phyloP scores from a whole-genome alignment of 805 yeast species.

The Hyphopichia homilentoma region DNA sequence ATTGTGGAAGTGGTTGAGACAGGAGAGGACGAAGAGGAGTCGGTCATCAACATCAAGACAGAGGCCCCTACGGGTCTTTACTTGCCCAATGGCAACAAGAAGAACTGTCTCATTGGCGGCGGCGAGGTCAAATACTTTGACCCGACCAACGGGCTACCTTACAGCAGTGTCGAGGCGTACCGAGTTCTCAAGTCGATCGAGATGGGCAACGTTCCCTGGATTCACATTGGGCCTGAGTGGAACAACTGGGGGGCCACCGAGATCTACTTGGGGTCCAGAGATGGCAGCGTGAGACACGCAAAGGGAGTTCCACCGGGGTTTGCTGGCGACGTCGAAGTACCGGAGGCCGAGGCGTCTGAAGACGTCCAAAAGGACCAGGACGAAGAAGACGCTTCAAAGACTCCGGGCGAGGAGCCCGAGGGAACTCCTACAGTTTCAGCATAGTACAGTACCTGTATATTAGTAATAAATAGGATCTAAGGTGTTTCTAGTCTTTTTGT shows the following conservation, averaged over 20 bases:
- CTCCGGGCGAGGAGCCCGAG: too few relatives aligned
- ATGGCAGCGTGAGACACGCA: slow-evolving; percentile 66
- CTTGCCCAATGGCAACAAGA: slow-evolving; percentile 63
- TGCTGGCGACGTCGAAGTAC: slow-evolving; percentile 24
- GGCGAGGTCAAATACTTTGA: slow-evolving; percentile 79
- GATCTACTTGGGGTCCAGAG: slow-evolving; percentile 38
- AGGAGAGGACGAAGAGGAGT: slow-evolving; percentile 32
- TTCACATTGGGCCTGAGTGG: slow-evolving; percentile 43
- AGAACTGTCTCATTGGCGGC: slow-evolving; percentile 73
- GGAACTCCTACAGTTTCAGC: too few relatives aligned
- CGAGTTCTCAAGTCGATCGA: slow-evolving; percentile 52
- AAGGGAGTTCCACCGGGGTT: slow-evolving; percentile 89
- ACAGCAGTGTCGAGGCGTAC: slow-evolving; percentile 78
- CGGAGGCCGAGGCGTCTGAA: too few relatives aligned
- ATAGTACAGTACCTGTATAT: too few relatives aligned
- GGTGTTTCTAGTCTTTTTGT: too few relatives aligned
- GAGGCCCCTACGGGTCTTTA: slow-evolving; percentile 74
- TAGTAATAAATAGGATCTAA: too few relatives aligned
- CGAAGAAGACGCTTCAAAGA: too few relatives aligned
- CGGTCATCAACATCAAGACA: slow-evolving; percentile 49
- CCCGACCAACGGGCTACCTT: slow-evolving; percentile 85
- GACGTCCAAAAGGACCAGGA: too few relatives aligned
- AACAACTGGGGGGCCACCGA: slow-evolving; percentile 52
- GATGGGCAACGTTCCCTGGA: slow-evolving; percentile 51
- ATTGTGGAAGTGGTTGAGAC: slow-evolving; percentile 45